Evolutionary conservation across 805 yeast genomes (phyloP), one percentile per base, ranked within the genome.

Genomic region (Kregervanrija delftensis): DNA sequence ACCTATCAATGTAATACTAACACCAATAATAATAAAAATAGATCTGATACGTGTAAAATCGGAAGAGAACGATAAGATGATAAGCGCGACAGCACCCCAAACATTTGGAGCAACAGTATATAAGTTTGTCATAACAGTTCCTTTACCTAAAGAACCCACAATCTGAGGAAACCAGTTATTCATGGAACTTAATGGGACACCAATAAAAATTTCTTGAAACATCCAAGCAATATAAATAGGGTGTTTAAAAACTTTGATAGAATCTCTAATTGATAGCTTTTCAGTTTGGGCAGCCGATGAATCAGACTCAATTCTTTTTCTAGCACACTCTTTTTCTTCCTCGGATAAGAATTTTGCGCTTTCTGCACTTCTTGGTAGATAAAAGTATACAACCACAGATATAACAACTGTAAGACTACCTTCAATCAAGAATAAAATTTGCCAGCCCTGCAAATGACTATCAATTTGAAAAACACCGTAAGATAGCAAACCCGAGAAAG

Each of bases 151-250:
- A 11, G 59, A 57, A 28, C 55, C 57, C 42, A 68, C 60, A 47
- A 68, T 68, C 50, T 72, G 77, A 3, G 78, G 77, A 49, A 72
- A 69, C 75, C 75, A 71, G 54, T 69, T 71, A 44, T 68, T 67
- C 46, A 69, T 65, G n/a, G 74, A 70, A 47, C 69, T 71, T 32
- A 73, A 56, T 2, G 77, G 77, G 17, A 73, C 77, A 44, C 76
- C 77, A 39, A 72, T 65, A 35, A 67, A 59, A 38, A 72, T 56
- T 59, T 73, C 76, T 33, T 53, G 49, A 10, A 71, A 55, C 61
- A 73, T 57, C 77, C 77, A 73, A 10, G 65, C 66, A 42, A 68
- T 50, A 10, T 69, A 62, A 8, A 71, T 65, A 5, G 78, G 78
- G 48, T 70, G 74, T 37, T 58, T 59, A 50, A 73, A 71, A 9